phyloP scores from a whole-genome alignment of 176 grass and related monocot species.

The Hordeum vulgare region DNA sequence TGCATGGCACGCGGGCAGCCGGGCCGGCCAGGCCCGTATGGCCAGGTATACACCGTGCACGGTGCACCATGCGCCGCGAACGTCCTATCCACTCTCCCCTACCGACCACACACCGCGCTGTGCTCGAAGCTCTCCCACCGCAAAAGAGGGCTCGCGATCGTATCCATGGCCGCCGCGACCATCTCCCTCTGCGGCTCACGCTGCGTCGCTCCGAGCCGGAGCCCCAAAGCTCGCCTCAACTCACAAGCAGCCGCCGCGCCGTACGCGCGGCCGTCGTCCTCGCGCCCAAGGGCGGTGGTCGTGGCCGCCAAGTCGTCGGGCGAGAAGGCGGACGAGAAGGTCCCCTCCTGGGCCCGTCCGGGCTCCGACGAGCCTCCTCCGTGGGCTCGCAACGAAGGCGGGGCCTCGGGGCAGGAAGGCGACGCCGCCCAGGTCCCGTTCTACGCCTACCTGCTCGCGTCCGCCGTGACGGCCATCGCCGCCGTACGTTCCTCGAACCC shows the following conservation, averaged over 20 bases:
- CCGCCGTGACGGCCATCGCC: slow-evolving; percentile 78
- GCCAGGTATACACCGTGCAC: too few species aligned
- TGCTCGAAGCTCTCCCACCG: neutral
- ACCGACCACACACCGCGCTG: neutral
- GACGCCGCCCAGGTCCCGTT: slow-evolving; percentile 40
- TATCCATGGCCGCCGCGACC: neutral
- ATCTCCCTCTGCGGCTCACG: neutral
- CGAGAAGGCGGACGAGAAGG: slow-evolving; percentile 52
- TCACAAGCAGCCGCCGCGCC: neutral
- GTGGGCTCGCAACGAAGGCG: slow-evolving; percentile 52
- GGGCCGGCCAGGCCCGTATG: too few species aligned
- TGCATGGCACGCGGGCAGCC: too few species aligned
- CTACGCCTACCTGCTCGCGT: slow-evolving; percentile 80
- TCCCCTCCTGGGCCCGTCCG: slow-evolving; percentile 68
- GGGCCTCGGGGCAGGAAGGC: neutral
- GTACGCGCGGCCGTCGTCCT: neutral
- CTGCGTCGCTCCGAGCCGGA: neutral
- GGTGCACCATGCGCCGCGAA: neutral
- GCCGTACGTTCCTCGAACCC: slow-evolving; percentile 33
- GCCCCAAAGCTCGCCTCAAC: neutral
- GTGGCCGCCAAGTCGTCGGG: slow-evolving; percentile 41
- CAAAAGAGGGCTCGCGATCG: neutral
- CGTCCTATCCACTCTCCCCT: neutral
- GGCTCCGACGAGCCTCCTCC: slow-evolving; percentile 78
- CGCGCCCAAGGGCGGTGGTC: slow-evolving; percentile 16